Base-by-base conservation (phyloP, 441 rosid genomes). In the Gossypium aridum region DNA sequence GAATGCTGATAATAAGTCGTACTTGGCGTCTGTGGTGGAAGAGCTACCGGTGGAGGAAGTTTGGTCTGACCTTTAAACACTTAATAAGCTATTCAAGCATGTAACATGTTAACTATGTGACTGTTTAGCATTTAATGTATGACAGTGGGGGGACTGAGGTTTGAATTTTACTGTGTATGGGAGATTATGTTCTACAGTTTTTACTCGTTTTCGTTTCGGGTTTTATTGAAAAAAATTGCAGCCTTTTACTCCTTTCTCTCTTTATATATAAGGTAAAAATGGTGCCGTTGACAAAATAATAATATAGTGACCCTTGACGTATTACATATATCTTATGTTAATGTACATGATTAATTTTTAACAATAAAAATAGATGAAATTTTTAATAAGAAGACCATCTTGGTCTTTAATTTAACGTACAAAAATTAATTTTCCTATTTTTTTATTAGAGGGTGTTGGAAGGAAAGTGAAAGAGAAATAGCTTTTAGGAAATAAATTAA, bases 21-120 rank as follows among this genome's bases (percentile, higher is more conserved):
- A 65, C 63, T 71, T 90, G 82, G 66, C 7, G 31, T 78, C 88
- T 5, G 84, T 78, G 47, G 87, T 86, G 78, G 92, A 89, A 59
- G 82, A 87, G 20, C 87, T 66, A 14, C 26, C 75, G 9, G 71
- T 54, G 76, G 84, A 82, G 20, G 90, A 82, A 65, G 76, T 79
- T 6, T 47, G 73, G 63, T 74, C 86, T 12, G 83, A 78, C 69
- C n/a, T 67, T 45, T 66, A 66, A 66, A 55, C 1, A 13, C 12
- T 19, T 43, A 4, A 20, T 8, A 4, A 12, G 7, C 23, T 19
- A 12, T 64, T 16, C 25, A 64, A 16, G n/a, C 69, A 22, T 43
- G 23, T 4, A 65, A 22, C 31, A 12, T 66, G 31, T 69, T 60
- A 1, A 70, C 20, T 28, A 26, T 54, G 62, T 51, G 28, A 31